These are phyloP conservation scores for Diplodia scrobiculata DNA, from an alignment of 2,329 filamentous ascomycete genomes.

Conservation along the genomic window DNA sequence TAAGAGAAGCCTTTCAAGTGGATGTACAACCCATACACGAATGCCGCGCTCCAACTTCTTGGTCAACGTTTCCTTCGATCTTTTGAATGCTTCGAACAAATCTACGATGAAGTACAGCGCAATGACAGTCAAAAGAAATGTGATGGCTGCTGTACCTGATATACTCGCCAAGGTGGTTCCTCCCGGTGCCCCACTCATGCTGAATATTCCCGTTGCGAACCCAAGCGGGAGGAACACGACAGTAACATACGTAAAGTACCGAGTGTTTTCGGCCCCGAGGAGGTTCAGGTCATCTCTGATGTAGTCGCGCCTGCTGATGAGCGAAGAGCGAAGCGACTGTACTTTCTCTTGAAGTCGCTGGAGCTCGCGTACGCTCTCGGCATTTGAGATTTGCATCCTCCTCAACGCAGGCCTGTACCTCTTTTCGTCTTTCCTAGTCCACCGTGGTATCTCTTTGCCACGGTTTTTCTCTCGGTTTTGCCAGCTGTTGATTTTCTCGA, in stretches of 20 bases:
- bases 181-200: constrained; percentile 37
- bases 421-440: constrained; percentile 41
- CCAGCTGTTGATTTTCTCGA: constrained; percentile 35
- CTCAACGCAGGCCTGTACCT: constrained; percentile 36
- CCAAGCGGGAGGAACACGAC: constrained; percentile 42
- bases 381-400: constrained; percentile 28
- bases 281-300: constrained; percentile 33
- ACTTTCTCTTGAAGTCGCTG: constrained; percentile 23
- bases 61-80: not conserved
- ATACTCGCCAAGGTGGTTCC: not conserved
- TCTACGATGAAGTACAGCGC: not conserved
- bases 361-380: not conserved
- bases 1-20: not conserved
- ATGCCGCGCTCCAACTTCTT: not conserved
- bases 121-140: not conserved
- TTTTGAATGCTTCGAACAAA: not conserved
- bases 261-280: constrained; percentile 36
- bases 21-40: too few species aligned
- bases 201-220: constrained; percentile 40
- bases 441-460: constrained; percentile 37
- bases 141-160: not conserved
- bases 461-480: constrained; percentile 35
- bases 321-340: constrained; percentile 30
- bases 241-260: constrained; percentile 43
- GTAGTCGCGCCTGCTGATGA: constrained; percentile 31